These are phyloP conservation scores for Kingdonia uniflora DNA, from an alignment of 164 flowering plant genomes.

Conservation along the genomic window DNA sequence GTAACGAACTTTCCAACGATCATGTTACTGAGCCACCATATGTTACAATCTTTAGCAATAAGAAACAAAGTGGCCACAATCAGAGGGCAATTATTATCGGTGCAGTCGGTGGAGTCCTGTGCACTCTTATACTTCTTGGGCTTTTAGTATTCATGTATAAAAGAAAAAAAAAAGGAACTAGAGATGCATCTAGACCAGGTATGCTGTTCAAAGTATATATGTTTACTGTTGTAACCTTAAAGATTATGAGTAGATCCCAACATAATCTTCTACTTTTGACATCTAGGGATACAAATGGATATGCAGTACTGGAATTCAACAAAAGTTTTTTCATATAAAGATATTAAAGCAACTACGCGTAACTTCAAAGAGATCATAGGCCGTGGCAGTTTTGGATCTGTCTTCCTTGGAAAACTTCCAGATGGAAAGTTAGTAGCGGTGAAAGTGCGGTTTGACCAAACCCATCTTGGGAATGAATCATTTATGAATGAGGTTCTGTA, in stretches of 20 bases:
- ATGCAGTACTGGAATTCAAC: conserved; percentile 60
- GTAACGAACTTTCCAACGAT: conserved; percentile 30
- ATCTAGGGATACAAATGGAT: conserved; percentile 26
- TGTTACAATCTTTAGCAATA: conserved; percentile 39
- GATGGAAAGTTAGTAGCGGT: conserved; percentile 76
- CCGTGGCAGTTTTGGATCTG: conserved; percentile 84
- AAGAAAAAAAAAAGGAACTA: conserved; percentile 25
- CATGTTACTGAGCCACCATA: conserved; percentile 56
- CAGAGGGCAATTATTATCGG: conserved; percentile 36
- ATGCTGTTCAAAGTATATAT: conserved; percentile 17
- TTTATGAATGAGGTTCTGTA: conserved; percentile 70
- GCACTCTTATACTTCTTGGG: conserved; percentile 25
- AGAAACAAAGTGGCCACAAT: conserved; percentile 25
- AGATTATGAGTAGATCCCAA: conserved; percentile 7
- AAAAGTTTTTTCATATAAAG: conserved; percentile 57
- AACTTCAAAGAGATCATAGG: conserved; percentile 78
- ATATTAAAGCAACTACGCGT: conserved; percentile 64
- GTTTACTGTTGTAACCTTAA: too few species aligned
- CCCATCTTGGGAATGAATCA: conserved; percentile 75
- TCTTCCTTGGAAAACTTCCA: conserved; percentile 67
- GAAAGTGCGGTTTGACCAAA: conserved; percentile 67
- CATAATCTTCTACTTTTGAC: neutral
- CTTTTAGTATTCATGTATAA: conserved; percentile 27
- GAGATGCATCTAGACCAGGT: conserved; percentile 29
- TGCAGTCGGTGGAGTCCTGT: conserved; percentile 30